These are phyloP conservation scores for Pisolithus sp. DNA, from an alignment of 768 basidiomycete genomes.

Conservation along the genomic window DNA sequence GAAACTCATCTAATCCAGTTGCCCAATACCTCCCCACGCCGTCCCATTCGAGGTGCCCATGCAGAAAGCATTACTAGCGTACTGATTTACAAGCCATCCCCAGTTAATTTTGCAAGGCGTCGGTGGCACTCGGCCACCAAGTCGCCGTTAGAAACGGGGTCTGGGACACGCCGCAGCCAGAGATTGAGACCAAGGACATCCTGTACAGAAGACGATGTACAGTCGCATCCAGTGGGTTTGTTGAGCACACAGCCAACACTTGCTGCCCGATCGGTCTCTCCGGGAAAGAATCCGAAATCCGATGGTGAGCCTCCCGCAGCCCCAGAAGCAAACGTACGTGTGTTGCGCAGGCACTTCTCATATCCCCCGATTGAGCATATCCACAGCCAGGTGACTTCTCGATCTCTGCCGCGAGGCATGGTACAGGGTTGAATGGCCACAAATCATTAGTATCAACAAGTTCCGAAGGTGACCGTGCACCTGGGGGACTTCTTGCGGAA, in stretches of 20 bases:
- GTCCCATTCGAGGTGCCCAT: slow-evolving; percentile 18
- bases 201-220: slow-evolving; percentile 21
- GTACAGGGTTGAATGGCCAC: slow-evolving; percentile 23
- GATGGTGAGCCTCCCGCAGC: slow-evolving; percentile 15
- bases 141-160: slow-evolving; percentile 30
- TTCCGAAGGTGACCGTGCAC: slow-evolving; percentile 31
- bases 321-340: slow-evolving; percentile 27
- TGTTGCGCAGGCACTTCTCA: slow-evolving; percentile 22
- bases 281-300: slow-evolving; percentile 22
- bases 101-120: slow-evolving; percentile 56
- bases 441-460: slow-evolving; percentile 28
- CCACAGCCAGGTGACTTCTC: slow-evolving; percentile 25
- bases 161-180: slow-evolving; percentile 29
- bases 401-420: slow-evolving; percentile 20
- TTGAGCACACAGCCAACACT: slow-evolving; percentile 25
- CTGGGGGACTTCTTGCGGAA: slow-evolving; percentile 29
- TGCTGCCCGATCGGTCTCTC: slow-evolving; percentile 29
- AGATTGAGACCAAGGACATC: slow-evolving; percentile 28
- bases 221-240: slow-evolving; percentile 24
- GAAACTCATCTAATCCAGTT: slow-evolving; percentile 11
- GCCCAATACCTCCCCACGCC: slow-evolving; percentile 18
- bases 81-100: slow-evolving; percentile 54
- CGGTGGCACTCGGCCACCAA: slow-evolving; percentile 47
- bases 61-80: slow-evolving; percentile 30
- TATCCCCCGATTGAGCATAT: slow-evolving; percentile 21